These are phyloP conservation scores for Pugionium dolabratum DNA, from an alignment of 345 rosid species.

Conservation along the genomic window DNA sequence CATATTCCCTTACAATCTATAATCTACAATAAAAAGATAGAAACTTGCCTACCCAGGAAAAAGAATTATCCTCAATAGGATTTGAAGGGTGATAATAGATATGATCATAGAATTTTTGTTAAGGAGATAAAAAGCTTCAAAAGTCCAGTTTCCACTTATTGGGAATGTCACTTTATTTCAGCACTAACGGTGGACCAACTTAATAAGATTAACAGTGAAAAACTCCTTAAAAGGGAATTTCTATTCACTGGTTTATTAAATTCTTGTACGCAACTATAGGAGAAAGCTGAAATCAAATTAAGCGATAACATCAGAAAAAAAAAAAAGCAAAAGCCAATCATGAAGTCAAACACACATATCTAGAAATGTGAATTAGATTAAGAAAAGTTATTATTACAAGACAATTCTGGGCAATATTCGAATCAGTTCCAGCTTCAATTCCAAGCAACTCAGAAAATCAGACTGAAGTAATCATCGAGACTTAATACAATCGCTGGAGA, in stretches of 20 bases:
- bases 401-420: conserved; percentile 19
- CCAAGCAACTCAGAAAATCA: conserved; percentile 31
- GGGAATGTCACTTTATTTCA: conserved; percentile 25
- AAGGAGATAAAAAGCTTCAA: conserved; percentile 5
- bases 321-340: conserved; percentile 12
- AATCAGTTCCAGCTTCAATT: conserved; percentile 20
- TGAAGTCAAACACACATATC: conserved; percentile 31
- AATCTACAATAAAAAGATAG: not conserved
- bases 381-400: not conserved
- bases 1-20: conserved; percentile 9
- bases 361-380: not conserved
- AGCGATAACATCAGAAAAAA: not conserved
- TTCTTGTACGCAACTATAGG: conserved; percentile 28
- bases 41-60: not conserved
- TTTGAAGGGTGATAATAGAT: conserved; percentile 24
- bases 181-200: conserved; percentile 34
- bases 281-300: conserved; percentile 25
- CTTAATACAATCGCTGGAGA: conserved; percentile 3
- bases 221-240: conserved; percentile 1
- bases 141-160: conserved; percentile 38
- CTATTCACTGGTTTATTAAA: conserved; percentile 12
- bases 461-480: conserved; percentile 1
- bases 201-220: conserved; percentile 22
- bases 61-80: conserved; percentile 16
- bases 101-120: conserved; percentile 15